phyloP scores from a whole-genome alignment of 2,329 filamentous ascomycete genomes.

The Pseudogymnoascus sp. region DNA sequence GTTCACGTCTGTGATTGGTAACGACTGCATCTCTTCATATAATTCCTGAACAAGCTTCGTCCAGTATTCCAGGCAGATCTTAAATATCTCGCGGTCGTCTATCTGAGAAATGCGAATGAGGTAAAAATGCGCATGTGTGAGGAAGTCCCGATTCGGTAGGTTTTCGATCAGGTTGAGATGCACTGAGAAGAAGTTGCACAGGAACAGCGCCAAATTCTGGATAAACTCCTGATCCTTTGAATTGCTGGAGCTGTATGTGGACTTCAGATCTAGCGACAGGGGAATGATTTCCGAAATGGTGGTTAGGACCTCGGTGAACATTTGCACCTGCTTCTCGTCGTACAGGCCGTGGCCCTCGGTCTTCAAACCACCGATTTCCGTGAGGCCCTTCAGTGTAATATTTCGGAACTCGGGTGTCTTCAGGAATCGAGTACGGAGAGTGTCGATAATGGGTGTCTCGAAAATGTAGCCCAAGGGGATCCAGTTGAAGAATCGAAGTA shows the following conservation, averaged over 20 bases:
- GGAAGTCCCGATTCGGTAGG: slow-evolving; percentile 87
- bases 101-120: slow-evolving; percentile 98
- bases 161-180: slow-evolving; percentile 92
- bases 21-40: slow-evolving; percentile 97
- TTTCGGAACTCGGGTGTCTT: slow-evolving; percentile 94
- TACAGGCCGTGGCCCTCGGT: slow-evolving; percentile 71
- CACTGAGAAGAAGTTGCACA: slow-evolving; percentile 94
- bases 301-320: slow-evolving; percentile 96
- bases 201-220: slow-evolving; percentile 89
- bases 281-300: slow-evolving; percentile 93
- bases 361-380: slow-evolving; percentile 90
- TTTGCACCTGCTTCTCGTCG: slow-evolving; percentile 90
- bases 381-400: slow-evolving; percentile 91
- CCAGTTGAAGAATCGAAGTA: slow-evolving; percentile 97
- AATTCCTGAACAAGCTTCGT: slow-evolving; percentile 96
- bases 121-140: slow-evolving; percentile 95
- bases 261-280: slow-evolving; percentile 79
- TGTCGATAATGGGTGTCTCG: slow-evolving; percentile 93
- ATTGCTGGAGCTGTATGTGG: slow-evolving; percentile 86
- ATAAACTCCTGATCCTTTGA: slow-evolving; percentile 94
- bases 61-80: slow-evolving; percentile 99
- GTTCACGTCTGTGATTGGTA: slow-evolving; percentile 89
- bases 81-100: slow-evolving; percentile 98
- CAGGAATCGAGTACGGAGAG: slow-evolving; percentile 83
- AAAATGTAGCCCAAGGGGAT: slow-evolving; percentile 98